Conservation (phyloP, 208 protist species). For the Porcisia hertigi region DNA sequence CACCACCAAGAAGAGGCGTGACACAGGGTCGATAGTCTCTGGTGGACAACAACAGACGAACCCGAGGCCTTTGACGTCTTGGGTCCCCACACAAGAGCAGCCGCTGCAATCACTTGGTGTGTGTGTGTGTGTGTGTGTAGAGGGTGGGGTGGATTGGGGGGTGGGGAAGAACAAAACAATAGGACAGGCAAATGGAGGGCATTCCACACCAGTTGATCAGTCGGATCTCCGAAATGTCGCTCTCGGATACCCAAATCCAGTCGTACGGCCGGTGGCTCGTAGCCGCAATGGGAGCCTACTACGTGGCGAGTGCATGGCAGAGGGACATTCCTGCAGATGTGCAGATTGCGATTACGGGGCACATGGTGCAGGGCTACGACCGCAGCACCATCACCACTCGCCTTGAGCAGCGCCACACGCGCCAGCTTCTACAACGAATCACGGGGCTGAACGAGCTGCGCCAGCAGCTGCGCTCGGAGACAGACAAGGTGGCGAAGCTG, state of each 20-base stretch:
- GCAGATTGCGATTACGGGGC: conserved; percentile 60
- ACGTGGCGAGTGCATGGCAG: conserved; percentile 34
- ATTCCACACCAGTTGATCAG: conserved; percentile 15
- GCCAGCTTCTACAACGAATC: conserved; percentile 33
- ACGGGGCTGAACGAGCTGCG: conserved; percentile 56
- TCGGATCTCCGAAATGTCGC: conserved; percentile 22
- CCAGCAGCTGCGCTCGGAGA: conserved; percentile 44
- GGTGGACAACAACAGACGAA: too few species aligned
- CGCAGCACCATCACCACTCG: conserved; percentile 69
- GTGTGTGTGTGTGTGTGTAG: too few species aligned
- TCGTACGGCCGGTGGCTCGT: conserved; percentile 46
- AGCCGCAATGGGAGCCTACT: conserved; percentile 40
- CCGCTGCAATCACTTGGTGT: neutral
- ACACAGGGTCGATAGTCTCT: too few species aligned
- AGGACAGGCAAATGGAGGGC: conserved; percentile 4
- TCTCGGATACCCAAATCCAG: conserved; percentile 33
- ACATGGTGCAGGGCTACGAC: conserved; percentile 78
- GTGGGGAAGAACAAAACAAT: neutral
- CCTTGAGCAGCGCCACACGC: conserved; percentile 54
- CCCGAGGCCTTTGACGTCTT: too few species aligned
- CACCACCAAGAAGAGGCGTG: too few species aligned
- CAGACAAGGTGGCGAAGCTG: conserved; percentile 52
- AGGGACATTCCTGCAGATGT: conserved; percentile 43
- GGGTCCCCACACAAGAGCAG: neutral
- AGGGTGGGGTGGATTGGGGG: too few species aligned